Percentiles rank a stretch among this genome's conserved stretches.
Conservation (phyloP, 75 land plant species). For the Azolla pinnata region DNA sequence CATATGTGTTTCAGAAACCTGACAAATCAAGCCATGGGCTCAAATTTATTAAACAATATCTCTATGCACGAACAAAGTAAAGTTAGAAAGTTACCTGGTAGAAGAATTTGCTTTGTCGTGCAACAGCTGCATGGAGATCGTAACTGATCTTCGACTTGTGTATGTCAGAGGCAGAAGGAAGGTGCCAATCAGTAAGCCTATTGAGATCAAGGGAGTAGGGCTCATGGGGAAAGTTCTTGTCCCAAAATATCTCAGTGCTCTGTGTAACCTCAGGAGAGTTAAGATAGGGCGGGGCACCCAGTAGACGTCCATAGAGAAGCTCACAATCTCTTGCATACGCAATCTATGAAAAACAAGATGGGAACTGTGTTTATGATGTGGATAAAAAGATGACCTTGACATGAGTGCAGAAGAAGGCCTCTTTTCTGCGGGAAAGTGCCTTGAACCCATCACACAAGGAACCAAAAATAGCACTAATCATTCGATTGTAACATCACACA, state of each 20-base stretch:
- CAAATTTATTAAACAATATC: no score
- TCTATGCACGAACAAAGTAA: no score
- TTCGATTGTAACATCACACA: no score
- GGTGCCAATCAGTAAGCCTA: not conserved
- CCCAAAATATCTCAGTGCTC: constrained; percentile 13
- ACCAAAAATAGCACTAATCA: no score
- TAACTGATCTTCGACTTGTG: constrained; percentile 5
- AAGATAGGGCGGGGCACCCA: not conserved
- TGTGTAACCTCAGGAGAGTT: constrained; percentile 1
- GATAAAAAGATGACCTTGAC: no score
- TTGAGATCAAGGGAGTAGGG: constrained; percentile 14
- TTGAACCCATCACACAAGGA: not conserved
- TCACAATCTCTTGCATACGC: constrained; percentile 14
- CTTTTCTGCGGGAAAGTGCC: not conserved
- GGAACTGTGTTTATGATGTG: not conserved
- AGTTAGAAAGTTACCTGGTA: no score
- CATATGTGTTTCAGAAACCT: no score
- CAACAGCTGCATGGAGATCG: constrained; percentile 12
- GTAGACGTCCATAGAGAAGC: constrained; percentile 13
- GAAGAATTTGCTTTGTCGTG: constrained; percentile 17
- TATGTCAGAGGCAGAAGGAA: not conserved
- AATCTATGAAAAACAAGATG: constrained; percentile 1
- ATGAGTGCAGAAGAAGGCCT: no score
- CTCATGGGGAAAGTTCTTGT: constrained; percentile 15
- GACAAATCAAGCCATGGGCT: no score